Base-by-base conservation (phyloP, 805 yeast species). In the Dipodascus geniculatus region DNA sequence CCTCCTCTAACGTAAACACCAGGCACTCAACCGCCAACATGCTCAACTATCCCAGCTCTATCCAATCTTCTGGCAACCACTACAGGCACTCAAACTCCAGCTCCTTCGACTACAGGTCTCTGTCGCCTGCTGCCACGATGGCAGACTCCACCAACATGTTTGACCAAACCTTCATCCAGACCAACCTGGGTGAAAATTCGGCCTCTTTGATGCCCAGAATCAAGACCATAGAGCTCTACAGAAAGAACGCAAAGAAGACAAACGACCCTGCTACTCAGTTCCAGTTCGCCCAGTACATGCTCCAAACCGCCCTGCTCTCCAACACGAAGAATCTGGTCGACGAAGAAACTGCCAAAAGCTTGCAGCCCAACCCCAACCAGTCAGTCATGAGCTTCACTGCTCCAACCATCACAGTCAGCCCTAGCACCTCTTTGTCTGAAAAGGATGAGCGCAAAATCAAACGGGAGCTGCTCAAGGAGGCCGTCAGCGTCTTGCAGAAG, bases 261-360 rank as follows among this genome's bases (percentile, higher is more conserved):
- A 83, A 82, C 63, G 96, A 91, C 63, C 95, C 96, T 0, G 81
- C 78, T 17, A 83, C 87, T n/a, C 77, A 89, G 61, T 87, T 88
- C 67, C 88, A 88, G 63, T 89, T 87, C 65, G 96, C 97, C 1
- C 93, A 88, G 69, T 87, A 85, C 66, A 83, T 87, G 82, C 71
- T 88, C 51, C 91, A 87, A 66, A 85, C 95, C 0, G 96, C 95
- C 1, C 73, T 90, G 33, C 56, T 64, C 23, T 61, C 68, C 4
- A 61, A 61, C 23, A 56, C 63, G 16, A 47, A 47, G 2, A 4
- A 23, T 19, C 35, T 35, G 22, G 9, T 11, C 2, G 28, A 17
- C 33, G 49, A 38, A 20, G 51, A 48, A 44, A 52, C 23, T 17
- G n/a, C 22, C 3, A 38, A 38, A 17, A n/a, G 17, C 17, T 38